phyloP scores from a whole-genome alignment of 139 green algal species.

The Chlamydomonas asymmetrica region DNA sequence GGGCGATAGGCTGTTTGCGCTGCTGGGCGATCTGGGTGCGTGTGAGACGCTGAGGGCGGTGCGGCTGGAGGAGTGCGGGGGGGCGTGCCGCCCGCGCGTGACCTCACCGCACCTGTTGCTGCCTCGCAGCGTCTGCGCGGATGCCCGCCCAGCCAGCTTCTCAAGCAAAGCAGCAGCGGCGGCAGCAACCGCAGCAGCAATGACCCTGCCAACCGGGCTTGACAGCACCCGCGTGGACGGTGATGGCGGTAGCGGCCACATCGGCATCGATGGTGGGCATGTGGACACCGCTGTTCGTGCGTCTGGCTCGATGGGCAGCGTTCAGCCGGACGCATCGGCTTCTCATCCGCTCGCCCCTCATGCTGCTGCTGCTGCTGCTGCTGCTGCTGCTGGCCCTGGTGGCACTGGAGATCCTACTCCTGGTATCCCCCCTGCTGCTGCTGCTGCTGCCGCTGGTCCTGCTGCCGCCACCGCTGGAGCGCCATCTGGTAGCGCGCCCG shows the following conservation, averaged over 20 bases:
- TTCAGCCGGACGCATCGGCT: too few species aligned
- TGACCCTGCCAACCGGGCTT: not conserved
- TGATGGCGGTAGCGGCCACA: too few species aligned
- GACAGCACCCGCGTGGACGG: too few species aligned
- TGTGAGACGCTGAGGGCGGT: not conserved
- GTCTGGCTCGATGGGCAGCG: too few species aligned
- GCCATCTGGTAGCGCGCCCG: not conserved
- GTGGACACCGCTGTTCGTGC: too few species aligned
- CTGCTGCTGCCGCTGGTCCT: not conserved
- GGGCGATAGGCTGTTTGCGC: not conserved
- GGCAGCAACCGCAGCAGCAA: not conserved
- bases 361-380: constrained; percentile 7
- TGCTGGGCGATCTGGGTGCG: not conserved
- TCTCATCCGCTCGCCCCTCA: too few species aligned
- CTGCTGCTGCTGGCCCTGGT: constrained; percentile 8
- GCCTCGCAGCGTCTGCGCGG: not conserved
- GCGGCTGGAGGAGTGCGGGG: constrained; percentile 13
- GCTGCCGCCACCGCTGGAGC: not conserved
- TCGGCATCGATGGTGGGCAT: too few species aligned
- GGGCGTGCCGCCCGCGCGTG: too few species aligned
- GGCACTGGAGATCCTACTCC: not conserved
- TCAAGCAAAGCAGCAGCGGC: too few species aligned
- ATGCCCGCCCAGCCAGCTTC: too few species aligned
- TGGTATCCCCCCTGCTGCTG: not conserved
- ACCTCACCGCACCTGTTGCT: too few species aligned